Evolutionary conservation across 2,329 filamentous ascomycete species (phyloP).

Genomic region (Xylaria sp.): DNA sequence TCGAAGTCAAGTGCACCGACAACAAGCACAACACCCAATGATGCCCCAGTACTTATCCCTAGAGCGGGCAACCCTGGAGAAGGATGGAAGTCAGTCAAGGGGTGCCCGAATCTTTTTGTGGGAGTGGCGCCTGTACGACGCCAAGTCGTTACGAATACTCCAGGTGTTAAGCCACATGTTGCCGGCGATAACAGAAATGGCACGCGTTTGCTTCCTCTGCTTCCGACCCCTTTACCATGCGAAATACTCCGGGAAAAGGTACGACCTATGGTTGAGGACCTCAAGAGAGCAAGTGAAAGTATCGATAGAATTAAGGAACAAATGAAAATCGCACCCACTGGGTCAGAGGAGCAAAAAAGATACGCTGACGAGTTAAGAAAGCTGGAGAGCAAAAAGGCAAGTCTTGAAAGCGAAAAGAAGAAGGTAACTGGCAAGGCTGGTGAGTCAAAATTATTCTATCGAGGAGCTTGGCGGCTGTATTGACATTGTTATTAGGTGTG

Average conservation of each 20-base stretch:
- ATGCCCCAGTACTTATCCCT: neutral
- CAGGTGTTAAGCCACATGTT: conserved; percentile 24
- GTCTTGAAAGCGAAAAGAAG: conserved; percentile 22
- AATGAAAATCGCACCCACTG: neutral
- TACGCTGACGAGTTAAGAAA: conserved; percentile 17
- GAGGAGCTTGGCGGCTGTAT: neutral
- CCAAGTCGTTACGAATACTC: conserved; percentile 13
- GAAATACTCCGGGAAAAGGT: conserved; percentile 25
- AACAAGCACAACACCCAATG: neutral
- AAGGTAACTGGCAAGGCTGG: conserved; percentile 19
- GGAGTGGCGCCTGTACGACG: conserved; percentile 17
- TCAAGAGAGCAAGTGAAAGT: conserved; percentile 7
- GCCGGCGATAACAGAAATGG: conserved; percentile 27
- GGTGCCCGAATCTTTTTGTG: conserved; percentile 24
- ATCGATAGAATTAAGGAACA: conserved; percentile 10
- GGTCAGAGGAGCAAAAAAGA: conserved; percentile 16
- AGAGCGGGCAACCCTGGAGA: neutral
- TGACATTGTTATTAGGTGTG: conserved; percentile 14
- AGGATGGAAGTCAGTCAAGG: conserved; percentile 19
- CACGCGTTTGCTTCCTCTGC: conserved; percentile 14
- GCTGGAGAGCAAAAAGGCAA: conserved; percentile 10
- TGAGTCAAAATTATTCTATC: neutral
- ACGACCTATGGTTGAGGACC: conserved; percentile 20
- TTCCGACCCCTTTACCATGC: conserved; percentile 19
- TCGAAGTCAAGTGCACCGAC: neutral